Evolutionary conservation across 805 yeast genomes (phyloP), one percentile per base, ranked within the genome.

Genomic region (Candida incommunis): DNA sequence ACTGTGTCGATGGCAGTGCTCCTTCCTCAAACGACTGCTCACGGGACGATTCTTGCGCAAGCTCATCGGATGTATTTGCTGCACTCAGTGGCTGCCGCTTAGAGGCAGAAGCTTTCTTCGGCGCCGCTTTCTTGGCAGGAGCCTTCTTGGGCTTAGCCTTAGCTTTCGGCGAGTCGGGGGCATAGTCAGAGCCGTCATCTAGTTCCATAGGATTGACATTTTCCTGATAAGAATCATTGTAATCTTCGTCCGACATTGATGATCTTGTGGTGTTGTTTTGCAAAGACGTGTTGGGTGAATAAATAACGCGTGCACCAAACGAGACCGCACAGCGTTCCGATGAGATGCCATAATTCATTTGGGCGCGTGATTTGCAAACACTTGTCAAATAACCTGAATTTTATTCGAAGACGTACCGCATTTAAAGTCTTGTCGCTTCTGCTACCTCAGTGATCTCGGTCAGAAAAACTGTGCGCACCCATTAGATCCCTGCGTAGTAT

Each of bases 1-100:
- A 41, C 25, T 46, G 41, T n/a, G 41, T 25, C 13, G 43, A n/a
- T 35, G 15, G 18, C n/a, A 23, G 46, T 23, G 47, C 43, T 22
- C 7, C 37, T 9, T 11, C 20, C 47, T 37, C 37, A 11, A 47
- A 42, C n/a, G 50, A 42, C 7, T 37, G 31, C 21, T 31, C 37
- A 5, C 37, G 13, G 18, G 45, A 23, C n/a, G n/a, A n/a, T n/a
- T n/a, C n/a, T n/a, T n/a, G n/a, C n/a, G n/a, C n/a, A n/a, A n/a
- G n/a, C n/a, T n/a, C n/a, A 21, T 22, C 40, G 21, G 27, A 23
- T 15, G 35, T 2, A 13, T 45, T 34, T 3, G 4, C 18, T n/a
- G 18, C 42, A 3, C 4, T 21, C 7, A 18, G 22, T n/a, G 45
- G 24, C 18, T 18, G 25, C 4, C 16, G 35, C 23, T 16, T 40